Evolutionary conservation across 2,329 filamentous ascomycete genomes (phyloP).

Genomic region (Pleoardoris graminearum): DNA sequence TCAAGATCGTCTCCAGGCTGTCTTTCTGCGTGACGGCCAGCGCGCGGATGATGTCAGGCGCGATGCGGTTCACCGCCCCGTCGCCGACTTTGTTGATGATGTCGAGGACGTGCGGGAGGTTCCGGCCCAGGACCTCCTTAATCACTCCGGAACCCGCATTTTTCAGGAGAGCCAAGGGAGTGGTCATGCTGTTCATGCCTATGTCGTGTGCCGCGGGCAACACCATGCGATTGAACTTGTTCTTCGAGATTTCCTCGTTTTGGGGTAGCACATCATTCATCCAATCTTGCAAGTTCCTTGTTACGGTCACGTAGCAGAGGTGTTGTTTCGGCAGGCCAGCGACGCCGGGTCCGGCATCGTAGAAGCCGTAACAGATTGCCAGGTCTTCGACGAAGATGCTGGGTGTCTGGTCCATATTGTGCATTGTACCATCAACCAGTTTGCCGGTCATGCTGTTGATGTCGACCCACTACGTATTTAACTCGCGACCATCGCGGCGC

Average conservation of each 20-base stretch:
- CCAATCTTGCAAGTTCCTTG: slow-evolving; percentile 51
- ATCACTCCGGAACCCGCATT: slow-evolving; percentile 40
- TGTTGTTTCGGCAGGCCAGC: slow-evolving; percentile 50
- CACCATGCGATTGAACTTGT: slow-evolving; percentile 50
- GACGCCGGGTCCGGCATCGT: slow-evolving; percentile 52
- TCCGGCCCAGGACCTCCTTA: slow-evolving; percentile 35
- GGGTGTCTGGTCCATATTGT: slow-evolving; percentile 35
- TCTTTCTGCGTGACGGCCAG: slow-evolving; percentile 59
- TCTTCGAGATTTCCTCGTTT: slow-evolving; percentile 44
- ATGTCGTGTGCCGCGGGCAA: slow-evolving; percentile 54
- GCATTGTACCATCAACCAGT: slow-evolving; percentile 47
- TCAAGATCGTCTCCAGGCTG: slow-evolving; percentile 49
- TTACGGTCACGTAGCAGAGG: slow-evolving; percentile 51
- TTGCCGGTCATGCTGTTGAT: slow-evolving; percentile 54
- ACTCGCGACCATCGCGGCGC: slow-evolving; percentile 43
- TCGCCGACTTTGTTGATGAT: slow-evolving; percentile 37
- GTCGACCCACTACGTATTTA: slow-evolving; percentile 51
- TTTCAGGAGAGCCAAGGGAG: slow-evolving; percentile 45
- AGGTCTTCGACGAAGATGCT: slow-evolving; percentile 41
- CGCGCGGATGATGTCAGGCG: slow-evolving; percentile 52
- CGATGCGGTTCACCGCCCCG: slow-evolving; percentile 32
- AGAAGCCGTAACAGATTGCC: slow-evolving; percentile 54
- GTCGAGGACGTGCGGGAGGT: slow-evolving; percentile 26
- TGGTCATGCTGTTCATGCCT: slow-evolving; percentile 58
- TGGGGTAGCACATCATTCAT: slow-evolving; percentile 49